Percentiles rank a stretch among this genome's conserved stretches.
Evolutionary conservation across 2,329 filamentous ascomycete genomes (phyloP).

Genomic region (Massarina eburnea): DNA sequence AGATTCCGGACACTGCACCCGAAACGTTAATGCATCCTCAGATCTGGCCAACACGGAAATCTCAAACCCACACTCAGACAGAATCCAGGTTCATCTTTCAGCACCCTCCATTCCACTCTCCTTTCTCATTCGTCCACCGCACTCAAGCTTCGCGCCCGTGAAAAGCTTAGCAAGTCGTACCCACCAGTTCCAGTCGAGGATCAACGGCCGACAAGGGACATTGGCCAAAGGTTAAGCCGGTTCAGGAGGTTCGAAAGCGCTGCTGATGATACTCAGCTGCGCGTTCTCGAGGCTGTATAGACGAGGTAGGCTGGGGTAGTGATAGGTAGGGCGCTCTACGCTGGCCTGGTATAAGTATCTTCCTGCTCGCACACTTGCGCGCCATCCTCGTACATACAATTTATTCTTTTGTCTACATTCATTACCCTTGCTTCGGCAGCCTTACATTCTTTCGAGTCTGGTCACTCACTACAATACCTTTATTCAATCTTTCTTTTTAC

Average conservation of each 20-base stretch:
- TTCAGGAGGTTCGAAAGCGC: slow-evolving; percentile 11
- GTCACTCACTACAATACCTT: slow-evolving; percentile 23
- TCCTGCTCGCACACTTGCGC: not conserved
- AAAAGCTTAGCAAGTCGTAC: slow-evolving; percentile 16
- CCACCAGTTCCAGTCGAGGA: slow-evolving; percentile 11
- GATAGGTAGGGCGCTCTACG: too few relatives aligned
- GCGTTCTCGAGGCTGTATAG: too few relatives aligned
- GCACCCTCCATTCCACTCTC: not conserved
- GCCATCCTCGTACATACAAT: not conserved
- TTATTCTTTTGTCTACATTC: not conserved
- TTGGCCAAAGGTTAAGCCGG: slow-evolving; percentile 13
- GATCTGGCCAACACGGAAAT: slow-evolving; percentile 18
- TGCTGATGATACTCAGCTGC: slow-evolving; percentile 13
- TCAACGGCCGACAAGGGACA: slow-evolving; percentile 8
- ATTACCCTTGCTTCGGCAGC: slow-evolving; percentile 9
- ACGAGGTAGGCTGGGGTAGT: too few relatives aligned
- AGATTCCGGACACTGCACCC: slow-evolving; percentile 1
- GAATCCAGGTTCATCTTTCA: slow-evolving; percentile 6
- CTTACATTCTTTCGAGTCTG: slow-evolving; percentile 33
- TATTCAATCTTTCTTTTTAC: slow-evolving; percentile 8
- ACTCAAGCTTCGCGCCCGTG: slow-evolving; percentile 7
- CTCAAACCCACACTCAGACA: slow-evolving; percentile 22
- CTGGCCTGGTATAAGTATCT: slow-evolving; percentile 15
- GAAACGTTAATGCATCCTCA: slow-evolving; percentile 26
- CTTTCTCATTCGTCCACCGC: slow-evolving; percentile 14